phyloP scores from a whole-genome alignment of 371 early-diverging fungal genomes.

The Apophysomyces ossiformis region DNA sequence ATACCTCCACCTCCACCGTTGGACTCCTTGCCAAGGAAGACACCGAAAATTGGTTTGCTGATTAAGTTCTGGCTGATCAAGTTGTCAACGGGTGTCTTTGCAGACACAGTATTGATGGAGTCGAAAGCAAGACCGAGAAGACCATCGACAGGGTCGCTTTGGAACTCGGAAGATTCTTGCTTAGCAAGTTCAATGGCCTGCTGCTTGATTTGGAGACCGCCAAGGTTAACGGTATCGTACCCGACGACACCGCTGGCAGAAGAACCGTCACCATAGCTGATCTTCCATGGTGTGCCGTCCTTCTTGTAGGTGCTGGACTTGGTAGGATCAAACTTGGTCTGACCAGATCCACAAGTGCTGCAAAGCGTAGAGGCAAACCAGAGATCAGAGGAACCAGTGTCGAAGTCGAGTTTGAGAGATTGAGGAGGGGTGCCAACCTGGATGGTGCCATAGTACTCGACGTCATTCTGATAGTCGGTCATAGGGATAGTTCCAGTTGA shows the following conservation, averaged over 20 bases:
- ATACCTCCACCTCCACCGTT: slow-evolving; percentile 40
- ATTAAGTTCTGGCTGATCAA: slow-evolving; percentile 25
- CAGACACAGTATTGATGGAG: slow-evolving; percentile 32
- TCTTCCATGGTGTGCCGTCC: slow-evolving; percentile 41
- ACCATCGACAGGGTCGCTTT: slow-evolving; percentile 37
- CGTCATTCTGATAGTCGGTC: slow-evolving; percentile 32
- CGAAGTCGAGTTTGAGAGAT: slow-evolving; percentile 79
- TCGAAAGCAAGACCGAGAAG: slow-evolving; percentile 51
- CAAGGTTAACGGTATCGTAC: slow-evolving; percentile 45
- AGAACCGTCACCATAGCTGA: slow-evolving; percentile 50
- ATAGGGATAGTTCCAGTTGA: slow-evolving; percentile 19
- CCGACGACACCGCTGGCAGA: slow-evolving; percentile 45
- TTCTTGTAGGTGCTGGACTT: slow-evolving; percentile 44
- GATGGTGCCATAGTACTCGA: slow-evolving; percentile 79
- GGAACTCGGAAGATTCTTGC: slow-evolving; percentile 32
- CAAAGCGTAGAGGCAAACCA: slow-evolving; percentile 36
- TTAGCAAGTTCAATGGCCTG: slow-evolving; percentile 50
- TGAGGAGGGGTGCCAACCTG: slow-evolving; percentile 83
- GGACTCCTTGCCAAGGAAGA: slow-evolving; percentile 29
- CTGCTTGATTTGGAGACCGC: slow-evolving; percentile 36
- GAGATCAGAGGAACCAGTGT: slow-evolving; percentile 78
- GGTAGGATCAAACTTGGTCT: slow-evolving; percentile 37
- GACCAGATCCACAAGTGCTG: slow-evolving; percentile 20
- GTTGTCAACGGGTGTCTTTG: slow-evolving; percentile 38
- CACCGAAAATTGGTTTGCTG: slow-evolving; percentile 31